Evolutionary conservation across 257 asterid genomes (phyloP), one percentile per base, ranked within the genome.

Genomic region (Solanum chilense): DNA sequence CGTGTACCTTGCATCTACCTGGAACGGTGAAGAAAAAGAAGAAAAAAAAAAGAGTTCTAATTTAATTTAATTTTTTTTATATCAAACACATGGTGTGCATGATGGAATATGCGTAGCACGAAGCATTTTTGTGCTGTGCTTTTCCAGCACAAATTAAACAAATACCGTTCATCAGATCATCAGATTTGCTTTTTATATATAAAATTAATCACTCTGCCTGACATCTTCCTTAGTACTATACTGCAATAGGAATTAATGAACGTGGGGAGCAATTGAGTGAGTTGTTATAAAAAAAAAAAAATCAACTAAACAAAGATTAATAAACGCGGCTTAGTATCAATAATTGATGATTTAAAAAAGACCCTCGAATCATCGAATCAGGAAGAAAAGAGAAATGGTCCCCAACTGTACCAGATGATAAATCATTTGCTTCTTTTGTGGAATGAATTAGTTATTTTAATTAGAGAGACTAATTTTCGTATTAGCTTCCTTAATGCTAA

Each of bases 1-100:
- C 70, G 86, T 82, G 88, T 96, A 96, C 62, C 99, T 88, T 12
- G 88, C 92, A 42, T 93, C 97, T 90, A 96, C 95, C 99, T 96
- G 93, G 25, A 49, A 45, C 16, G 52, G 52, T 33, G 20, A 33
- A 1, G 12, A 23, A 47, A 13, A 27, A 13, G 62, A 52, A 49
- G 0, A 52, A 52, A 35, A 4, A 20, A 37, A 49, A 71, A 29
- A 47, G 23, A 33, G 42, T 27, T 44, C 5, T 44, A 44, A 44
- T n/a, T 70, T 62, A 45, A 45, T 45, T 56, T 58, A 52, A 52
- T 33, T 6, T 33, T 25, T 56, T 0, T 62, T 27, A 15, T 45
- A 15, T 78, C 66, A 78, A 78, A 78, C 85, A 81, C 85, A 81
- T 81, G 85, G 69, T 81, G 69, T 81, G 45, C 69, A 81, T 84